Conservation (phyloP, 2,329 filamentous ascomycete genomes). For the Didymella exigua region DNA sequence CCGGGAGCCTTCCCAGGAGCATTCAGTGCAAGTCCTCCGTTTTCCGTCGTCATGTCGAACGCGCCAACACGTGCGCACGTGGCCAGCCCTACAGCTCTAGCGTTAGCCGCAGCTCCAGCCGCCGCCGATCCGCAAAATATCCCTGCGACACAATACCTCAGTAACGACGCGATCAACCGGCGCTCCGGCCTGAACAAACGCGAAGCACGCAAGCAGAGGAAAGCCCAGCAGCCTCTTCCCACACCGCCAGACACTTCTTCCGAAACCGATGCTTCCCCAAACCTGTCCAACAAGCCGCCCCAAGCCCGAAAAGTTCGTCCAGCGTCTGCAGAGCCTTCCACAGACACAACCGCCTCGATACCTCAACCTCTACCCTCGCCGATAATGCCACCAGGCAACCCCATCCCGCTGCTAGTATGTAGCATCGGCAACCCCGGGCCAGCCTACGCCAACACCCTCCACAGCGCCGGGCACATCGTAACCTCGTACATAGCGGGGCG, state of each 20-base stretch:
- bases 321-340: background rate
- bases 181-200: constrained; percentile 17
- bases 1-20: too few species aligned
- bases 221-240: constrained; percentile 21
- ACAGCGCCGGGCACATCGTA: constrained; percentile 84
- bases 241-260: constrained; percentile 28
- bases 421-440: constrained; percentile 82
- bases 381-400: constrained; percentile 35
- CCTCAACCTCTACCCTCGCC: constrained; percentile 7
- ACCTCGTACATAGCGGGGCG: constrained; percentile 55
- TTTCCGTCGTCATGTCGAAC: constrained; percentile 27
- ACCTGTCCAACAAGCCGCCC: constrained; percentile 24
- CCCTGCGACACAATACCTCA: constrained; percentile 18
- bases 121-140: constrained; percentile 22
- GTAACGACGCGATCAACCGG: constrained; percentile 11
- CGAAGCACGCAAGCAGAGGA: constrained; percentile 32
- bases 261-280: constrained; percentile 22
- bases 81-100: constrained; percentile 24
- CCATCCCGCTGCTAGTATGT: constrained; percentile 71
- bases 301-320: constrained; percentile 7
- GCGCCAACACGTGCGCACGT: constrained; percentile 46
- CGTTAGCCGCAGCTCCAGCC: constrained; percentile 30
- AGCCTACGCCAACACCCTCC: constrained; percentile 75
- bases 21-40: background rate
- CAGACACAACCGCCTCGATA: background rate